Evolutionary conservation across 2,329 filamentous ascomycete species (phyloP).

Genomic region (Ceratocystiopsis minuta): DNA sequence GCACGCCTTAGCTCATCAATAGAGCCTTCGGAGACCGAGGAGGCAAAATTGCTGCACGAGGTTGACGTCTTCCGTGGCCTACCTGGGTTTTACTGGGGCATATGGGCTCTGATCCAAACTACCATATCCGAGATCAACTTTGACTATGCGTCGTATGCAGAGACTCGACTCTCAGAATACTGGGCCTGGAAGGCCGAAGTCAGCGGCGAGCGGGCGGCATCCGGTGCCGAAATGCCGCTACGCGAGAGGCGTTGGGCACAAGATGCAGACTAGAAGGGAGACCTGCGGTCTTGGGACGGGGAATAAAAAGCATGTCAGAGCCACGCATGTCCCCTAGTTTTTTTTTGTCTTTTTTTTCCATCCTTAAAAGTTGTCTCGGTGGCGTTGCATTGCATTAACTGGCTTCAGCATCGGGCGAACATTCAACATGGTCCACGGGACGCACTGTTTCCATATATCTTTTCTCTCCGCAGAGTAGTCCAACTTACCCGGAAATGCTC

Average conservation of each 20-base stretch:
- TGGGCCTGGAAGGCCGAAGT: slow-evolving; percentile 73
- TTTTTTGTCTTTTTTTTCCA: too few relatives aligned
- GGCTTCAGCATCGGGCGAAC: slow-evolving; percentile 7
- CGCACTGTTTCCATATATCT: neutral
- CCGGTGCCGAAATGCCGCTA: slow-evolving; percentile 45
- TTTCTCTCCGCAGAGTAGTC: too few relatives aligned
- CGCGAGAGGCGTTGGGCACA: slow-evolving; percentile 69
- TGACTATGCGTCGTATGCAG: slow-evolving; percentile 84
- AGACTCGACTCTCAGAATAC: slow-evolving; percentile 74
- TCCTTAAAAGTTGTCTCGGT: neutral
- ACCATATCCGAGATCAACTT: slow-evolving; percentile 92
- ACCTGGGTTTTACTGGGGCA: slow-evolving; percentile 80
- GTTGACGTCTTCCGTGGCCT: slow-evolving; percentile 78
- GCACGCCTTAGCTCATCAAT: slow-evolving; percentile 26
- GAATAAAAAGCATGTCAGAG: too few relatives aligned
- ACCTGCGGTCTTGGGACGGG: too few relatives aligned
- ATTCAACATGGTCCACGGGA: slow-evolving; percentile 10
- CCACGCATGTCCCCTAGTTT: too few relatives aligned
- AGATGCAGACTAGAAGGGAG: slow-evolving; percentile 13
- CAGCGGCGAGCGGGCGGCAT: slow-evolving; percentile 37
- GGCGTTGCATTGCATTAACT: neutral
- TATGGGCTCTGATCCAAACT: slow-evolving; percentile 90
- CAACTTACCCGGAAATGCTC: too few relatives aligned
- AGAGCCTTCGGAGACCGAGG: slow-evolving; percentile 26
- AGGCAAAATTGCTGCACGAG: slow-evolving; percentile 53